phyloP scores from a whole-genome alignment of 2,329 filamentous ascomycete genomes.

The Dactylellina leptospora region DNA sequence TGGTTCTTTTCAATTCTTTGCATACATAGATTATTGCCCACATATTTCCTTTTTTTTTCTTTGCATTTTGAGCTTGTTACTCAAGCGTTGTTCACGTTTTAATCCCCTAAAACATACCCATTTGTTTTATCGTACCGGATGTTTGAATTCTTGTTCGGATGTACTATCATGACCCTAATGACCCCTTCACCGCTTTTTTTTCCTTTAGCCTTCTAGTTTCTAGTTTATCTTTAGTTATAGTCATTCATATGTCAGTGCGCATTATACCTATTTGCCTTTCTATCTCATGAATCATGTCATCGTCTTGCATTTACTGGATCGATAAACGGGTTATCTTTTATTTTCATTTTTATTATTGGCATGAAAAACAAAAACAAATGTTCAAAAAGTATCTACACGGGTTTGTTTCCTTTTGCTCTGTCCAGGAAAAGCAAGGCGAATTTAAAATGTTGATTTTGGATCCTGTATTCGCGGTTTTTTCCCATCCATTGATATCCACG shows the following conservation, averaged over 20 bases:
- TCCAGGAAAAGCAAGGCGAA: slow-evolving; percentile 53
- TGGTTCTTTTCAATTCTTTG: slow-evolving; percentile 38
- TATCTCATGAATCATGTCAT: slow-evolving; percentile 53
- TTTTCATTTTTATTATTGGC: slow-evolving; percentile 36
- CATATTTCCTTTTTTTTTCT: slow-evolving; percentile 1
- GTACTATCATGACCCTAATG: slow-evolving; percentile 53
- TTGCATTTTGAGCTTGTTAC: slow-evolving; percentile 35
- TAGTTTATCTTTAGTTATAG: slow-evolving; percentile 47
- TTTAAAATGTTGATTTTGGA: slow-evolving; percentile 49
- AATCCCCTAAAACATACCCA: slow-evolving; percentile 51
- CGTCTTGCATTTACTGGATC: slow-evolving; percentile 54
- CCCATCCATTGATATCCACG: slow-evolving; percentile 41
- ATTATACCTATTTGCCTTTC: slow-evolving; percentile 54
- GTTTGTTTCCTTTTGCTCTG: slow-evolving; percentile 43
- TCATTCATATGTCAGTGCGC: slow-evolving; percentile 52
- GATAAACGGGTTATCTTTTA: slow-evolving; percentile 51
- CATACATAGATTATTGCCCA: slow-evolving; percentile 48
- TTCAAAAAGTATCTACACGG: slow-evolving; percentile 45
- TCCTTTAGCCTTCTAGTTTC: slow-evolving; percentile 8
- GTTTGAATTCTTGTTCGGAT: slow-evolving; percentile 40
- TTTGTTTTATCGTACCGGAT: slow-evolving; percentile 41
- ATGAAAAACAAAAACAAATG: slow-evolving; percentile 51
- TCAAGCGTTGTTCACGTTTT: slow-evolving; percentile 41
- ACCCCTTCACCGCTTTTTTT: slow-evolving; percentile 29
- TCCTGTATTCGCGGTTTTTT: slow-evolving; percentile 36